Base-by-base conservation (phyloP, 176 grass and related monocot species). In the Triticum aestivum region DNA sequence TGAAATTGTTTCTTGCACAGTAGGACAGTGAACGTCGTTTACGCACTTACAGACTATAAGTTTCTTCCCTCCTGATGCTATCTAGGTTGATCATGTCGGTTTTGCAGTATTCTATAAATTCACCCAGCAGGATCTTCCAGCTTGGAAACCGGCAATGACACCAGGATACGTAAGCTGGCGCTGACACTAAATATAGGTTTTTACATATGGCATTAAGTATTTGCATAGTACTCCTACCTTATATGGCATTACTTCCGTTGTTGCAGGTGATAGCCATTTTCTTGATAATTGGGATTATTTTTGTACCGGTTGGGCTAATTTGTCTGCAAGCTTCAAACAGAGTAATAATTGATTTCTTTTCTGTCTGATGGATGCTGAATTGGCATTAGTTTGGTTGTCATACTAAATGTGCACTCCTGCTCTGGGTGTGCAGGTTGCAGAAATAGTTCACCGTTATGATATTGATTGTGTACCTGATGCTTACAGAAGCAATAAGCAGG, bases 101-200 rank as follows among this genome's bases (percentile, higher is more conserved):
- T 83, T 87, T 89, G 32, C 89, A 94, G 94, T 93, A 65, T 91
- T 93, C 66, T 91, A 94, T 82, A 93, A 38, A 51, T 99, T 99
- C 69, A 99, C 94, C 71, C 92, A 99, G 83, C 94, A 99, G 81
- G 95, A 96, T 78, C 90, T 99, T 80, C 89, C 94, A 63, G 80
- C 92, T 85, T 99, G 97, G 90, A 99, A 92, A 61, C 92, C 90
- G 0, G 86, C 88, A 91, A 93, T 94, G 75, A 92, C 97, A 68
- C 80, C 94, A 78, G 88, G 93, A 84, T 90, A 78, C 78, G 97
- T 99, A 89, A 93, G 88, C 65, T 91, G 27, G 30, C 49, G 83
- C 29, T 70, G 52, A 44, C 41, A 23, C 32, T 56, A 41, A 39
- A n/a, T 4, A 52, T 18, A 11, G 18, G 47, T 69, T 82, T 69